These are phyloP conservation scores for Whalleya microplaca DNA, from an alignment of 2,329 filamentous ascomycete species.

Conservation along the genomic window DNA sequence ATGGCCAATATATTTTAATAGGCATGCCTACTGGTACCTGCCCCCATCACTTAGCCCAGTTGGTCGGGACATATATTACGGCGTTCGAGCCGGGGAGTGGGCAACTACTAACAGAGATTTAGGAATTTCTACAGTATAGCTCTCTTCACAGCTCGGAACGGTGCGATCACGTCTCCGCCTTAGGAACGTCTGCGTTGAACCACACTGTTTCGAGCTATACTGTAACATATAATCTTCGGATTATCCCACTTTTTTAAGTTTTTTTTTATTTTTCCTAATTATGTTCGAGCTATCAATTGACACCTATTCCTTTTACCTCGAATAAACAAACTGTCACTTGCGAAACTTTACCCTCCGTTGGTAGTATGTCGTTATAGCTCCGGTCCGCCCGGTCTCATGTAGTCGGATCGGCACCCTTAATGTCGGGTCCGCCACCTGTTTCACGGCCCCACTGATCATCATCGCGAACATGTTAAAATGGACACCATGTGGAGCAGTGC, in stretches of 20 bases:
- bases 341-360: background rate
- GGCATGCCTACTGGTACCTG: background rate
- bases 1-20: background rate
- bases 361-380: too few species aligned
- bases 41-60: background rate
- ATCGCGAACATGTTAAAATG: too few species aligned
- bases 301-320: too few species aligned
- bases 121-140: slow-evolving; percentile 1
- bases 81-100: slow-evolving; percentile 3
- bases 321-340: too few species aligned
- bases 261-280: too few species aligned
- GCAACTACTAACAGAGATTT: slow-evolving; percentile 5
- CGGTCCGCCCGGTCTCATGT: too few species aligned
- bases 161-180: slow-evolving; percentile 9
- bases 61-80: background rate
- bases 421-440: too few species aligned
- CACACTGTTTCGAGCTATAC: slow-evolving; percentile 12
- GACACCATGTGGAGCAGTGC: too few species aligned
- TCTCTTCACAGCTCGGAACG: slow-evolving; percentile 7
- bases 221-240: background rate
- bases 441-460: too few species aligned
- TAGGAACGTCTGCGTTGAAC: slow-evolving; percentile 6
- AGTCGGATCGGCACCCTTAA: too few species aligned
- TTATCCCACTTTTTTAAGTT: too few species aligned
- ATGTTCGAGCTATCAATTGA: too few species aligned